Conservation (phyloP, 1,284 basidiomycete species). For the Cronartium quercuum region DNA sequence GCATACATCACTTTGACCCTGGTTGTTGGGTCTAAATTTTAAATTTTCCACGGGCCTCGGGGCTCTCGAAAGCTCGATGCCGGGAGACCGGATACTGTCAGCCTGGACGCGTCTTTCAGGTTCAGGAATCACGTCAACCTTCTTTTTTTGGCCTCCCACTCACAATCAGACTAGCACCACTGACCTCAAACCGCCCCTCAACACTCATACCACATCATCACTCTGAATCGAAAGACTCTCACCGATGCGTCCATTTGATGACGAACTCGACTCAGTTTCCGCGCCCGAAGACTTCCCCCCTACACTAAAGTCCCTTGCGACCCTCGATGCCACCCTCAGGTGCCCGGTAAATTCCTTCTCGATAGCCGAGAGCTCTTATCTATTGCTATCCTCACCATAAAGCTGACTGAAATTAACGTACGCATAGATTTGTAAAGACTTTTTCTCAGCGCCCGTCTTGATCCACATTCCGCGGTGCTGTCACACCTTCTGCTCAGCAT, state of each 20-base stretch:
- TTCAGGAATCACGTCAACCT: too few species aligned
- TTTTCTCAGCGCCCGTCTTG: slow-evolving; percentile 28
- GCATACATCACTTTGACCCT: too few species aligned
- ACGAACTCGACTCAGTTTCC: slow-evolving; percentile 23
- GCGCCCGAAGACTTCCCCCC: slow-evolving; percentile 37
- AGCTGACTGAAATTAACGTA: not conserved
- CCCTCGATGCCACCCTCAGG: slow-evolving; percentile 17
- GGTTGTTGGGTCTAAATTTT: too few species aligned
- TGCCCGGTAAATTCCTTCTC: slow-evolving; percentile 25
- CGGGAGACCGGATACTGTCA: too few species aligned
- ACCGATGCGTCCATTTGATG: not conserved
- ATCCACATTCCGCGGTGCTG: slow-evolving; percentile 37
- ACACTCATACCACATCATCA: too few species aligned
- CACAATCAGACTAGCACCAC: too few species aligned
- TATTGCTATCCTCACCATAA: not conserved
- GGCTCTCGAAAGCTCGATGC: too few species aligned
- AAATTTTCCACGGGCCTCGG: too few species aligned
- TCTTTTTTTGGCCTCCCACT: too few species aligned
- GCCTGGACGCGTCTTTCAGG: too few species aligned
- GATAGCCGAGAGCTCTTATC: not conserved
- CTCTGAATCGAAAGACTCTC: too few species aligned
- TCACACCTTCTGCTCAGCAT: slow-evolving; percentile 36
- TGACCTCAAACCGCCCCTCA: too few species aligned
- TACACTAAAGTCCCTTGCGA: slow-evolving; percentile 4
- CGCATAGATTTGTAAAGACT: slow-evolving; percentile 36